Conservation (phyloP, 2,329 filamentous ascomycete species). For the Hypomyces perniciosus region DNA sequence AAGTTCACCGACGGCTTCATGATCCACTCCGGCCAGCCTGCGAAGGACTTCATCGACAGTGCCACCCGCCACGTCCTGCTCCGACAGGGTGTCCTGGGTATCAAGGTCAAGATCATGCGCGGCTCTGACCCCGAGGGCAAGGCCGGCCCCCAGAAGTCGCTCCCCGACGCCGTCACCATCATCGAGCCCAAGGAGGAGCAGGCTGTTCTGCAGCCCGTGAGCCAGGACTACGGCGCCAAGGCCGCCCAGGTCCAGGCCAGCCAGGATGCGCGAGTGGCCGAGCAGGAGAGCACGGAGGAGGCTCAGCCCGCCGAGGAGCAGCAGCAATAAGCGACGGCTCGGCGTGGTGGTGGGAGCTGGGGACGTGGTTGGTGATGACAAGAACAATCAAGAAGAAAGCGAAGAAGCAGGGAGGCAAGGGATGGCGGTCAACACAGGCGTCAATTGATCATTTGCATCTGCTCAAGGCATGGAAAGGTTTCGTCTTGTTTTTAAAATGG, state of each 20-base stretch:
- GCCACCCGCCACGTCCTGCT: conserved; percentile 99
- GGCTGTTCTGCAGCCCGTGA: conserved; percentile 87
- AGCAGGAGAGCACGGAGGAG: conserved; percentile 53
- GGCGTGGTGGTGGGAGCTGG: conserved; percentile 20
- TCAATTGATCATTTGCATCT: conserved; percentile 39
- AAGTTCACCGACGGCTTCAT: conserved; percentile 99
- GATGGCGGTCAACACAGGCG: conserved; percentile 35
- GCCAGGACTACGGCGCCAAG: conserved; percentile 99
- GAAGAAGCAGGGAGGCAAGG: conserved; percentile 15
- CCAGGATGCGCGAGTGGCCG: conserved; percentile 53
- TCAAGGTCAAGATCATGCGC: conserved; percentile 99
- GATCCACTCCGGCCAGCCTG: conserved; percentile 99
- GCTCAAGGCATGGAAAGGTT: conserved; percentile 32
- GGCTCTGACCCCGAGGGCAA: conserved; percentile 99
- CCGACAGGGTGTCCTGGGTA: conserved; percentile 98
- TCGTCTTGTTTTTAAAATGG: conserved; percentile 34
- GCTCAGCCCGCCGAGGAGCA: conserved; percentile 36
- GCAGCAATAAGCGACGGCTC: conserved; percentile 27
- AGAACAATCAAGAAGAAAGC: conserved; percentile 7
- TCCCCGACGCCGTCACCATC: conserved; percentile 97
- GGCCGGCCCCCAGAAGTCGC: conserved; percentile 92
- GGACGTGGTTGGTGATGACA: conserved; percentile 17
- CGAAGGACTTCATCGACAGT: conserved; percentile 98
- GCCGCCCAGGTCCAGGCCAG: conserved; percentile 60
- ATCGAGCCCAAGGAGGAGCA: conserved; percentile 99